These are phyloP conservation scores for Melanogaster broomeanus DNA, from an alignment of 768 basidiomycete genomes.

Conservation along the genomic window DNA sequence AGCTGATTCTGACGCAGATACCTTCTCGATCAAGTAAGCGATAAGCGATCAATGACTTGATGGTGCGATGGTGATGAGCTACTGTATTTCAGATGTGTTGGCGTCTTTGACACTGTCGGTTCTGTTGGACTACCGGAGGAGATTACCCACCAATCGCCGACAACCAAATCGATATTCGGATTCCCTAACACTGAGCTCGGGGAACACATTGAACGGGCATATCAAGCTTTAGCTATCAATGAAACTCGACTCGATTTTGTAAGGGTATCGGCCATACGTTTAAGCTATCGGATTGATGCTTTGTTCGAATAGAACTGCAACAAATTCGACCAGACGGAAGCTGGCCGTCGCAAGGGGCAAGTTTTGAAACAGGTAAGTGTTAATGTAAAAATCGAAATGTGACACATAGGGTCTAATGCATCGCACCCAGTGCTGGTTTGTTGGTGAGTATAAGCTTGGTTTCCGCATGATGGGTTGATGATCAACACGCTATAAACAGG, in stretches of 20 bases:
- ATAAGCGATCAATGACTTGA: not conserved
- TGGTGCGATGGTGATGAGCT: slow-evolving; percentile 3
- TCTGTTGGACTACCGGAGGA: slow-evolving; percentile 71
- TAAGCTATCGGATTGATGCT: not conserved
- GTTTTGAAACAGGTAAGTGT: slow-evolving; percentile 57
- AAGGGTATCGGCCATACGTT: slow-evolving; percentile 20
- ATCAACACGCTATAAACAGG: slow-evolving; percentile 21
- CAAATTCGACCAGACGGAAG: slow-evolving; percentile 61
- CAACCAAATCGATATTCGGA: slow-evolving; percentile 57
- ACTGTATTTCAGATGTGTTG: slow-evolving; percentile 56
- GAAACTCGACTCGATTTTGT: slow-evolving; percentile 72
- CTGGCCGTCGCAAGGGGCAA: slow-evolving; percentile 55
- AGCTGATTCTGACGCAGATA: slow-evolving; percentile 44
- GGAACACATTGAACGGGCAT: slow-evolving; percentile 62
- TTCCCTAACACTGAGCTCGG: slow-evolving; percentile 63
- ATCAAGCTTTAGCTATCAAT: slow-evolving; percentile 70
- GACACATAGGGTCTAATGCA: slow-evolving; percentile 3
- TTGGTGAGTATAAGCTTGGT: slow-evolving; percentile 43
- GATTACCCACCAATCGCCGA: slow-evolving; percentile 45
- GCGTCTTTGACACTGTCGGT: slow-evolving; percentile 81
- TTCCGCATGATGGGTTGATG: not conserved
- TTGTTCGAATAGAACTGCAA: slow-evolving; percentile 48
- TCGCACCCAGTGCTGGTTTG: slow-evolving; percentile 63
- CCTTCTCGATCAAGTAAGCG: slow-evolving; percentile 64
- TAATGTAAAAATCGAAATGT: not conserved